Evolutionary conservation across 208 protist genomes (phyloP).

Genomic region (Trypanosoma lewisi): DNA sequence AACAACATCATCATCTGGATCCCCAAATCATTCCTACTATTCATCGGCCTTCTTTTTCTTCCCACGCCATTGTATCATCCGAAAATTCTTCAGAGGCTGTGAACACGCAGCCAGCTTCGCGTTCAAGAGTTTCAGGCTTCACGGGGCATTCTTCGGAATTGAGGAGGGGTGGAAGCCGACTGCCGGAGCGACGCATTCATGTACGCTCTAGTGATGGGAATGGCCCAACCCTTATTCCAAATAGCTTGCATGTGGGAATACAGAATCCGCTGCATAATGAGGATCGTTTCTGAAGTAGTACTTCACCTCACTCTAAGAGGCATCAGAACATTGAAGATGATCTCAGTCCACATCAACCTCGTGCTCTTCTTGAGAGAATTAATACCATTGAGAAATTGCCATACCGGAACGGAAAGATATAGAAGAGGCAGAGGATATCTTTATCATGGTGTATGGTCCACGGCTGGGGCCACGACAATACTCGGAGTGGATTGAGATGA

Average conservation of each 20-base stretch:
- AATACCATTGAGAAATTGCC: constrained; percentile 30
- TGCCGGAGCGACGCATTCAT: background rate
- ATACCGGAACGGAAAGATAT: constrained; percentile 27
- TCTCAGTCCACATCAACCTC: constrained; percentile 21
- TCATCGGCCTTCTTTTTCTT: background rate
- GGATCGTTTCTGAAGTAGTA: background rate
- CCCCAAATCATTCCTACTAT: background rate
- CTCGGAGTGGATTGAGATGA: constrained; percentile 48
- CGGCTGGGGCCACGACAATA: constrained; percentile 38
- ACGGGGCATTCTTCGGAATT: constrained; percentile 2
- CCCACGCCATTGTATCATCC: background rate
- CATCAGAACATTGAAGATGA: background rate
- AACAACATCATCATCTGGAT: background rate
- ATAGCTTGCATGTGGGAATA: background rate
- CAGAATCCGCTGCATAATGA: background rate
- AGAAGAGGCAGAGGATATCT: constrained; percentile 39
- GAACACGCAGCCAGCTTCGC: background rate
- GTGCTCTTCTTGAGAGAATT: constrained; percentile 38
- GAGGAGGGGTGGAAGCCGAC: background rate
- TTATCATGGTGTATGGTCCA: constrained; percentile 49
- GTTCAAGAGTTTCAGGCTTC: background rate
- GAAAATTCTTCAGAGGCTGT: background rate
- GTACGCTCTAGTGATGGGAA: background rate
- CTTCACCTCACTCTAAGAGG: background rate
- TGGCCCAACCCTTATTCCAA: background rate